Percentiles rank a stretch among this genome's conserved stretches.
Evolutionary conservation across 306 rosid species (phyloP).

Genomic region (Vigna hirtella): DNA sequence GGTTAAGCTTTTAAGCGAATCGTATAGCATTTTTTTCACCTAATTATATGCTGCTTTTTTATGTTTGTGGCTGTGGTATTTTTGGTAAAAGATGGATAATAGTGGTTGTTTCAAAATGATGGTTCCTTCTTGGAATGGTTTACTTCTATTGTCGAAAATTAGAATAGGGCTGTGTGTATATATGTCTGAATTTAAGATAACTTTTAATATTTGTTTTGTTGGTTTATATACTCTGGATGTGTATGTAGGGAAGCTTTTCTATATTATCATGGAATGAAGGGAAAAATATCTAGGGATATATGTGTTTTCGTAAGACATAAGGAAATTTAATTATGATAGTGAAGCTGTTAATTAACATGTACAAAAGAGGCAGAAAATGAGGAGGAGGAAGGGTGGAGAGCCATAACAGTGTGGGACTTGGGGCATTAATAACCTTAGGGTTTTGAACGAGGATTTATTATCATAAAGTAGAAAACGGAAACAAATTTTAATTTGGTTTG

Average conservation of each 20-base stretch:
- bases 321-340: slow-evolving; percentile 11
- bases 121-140: slow-evolving; percentile 8
- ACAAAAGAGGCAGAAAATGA: slow-evolving; percentile 2
- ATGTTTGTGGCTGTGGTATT: background rate
- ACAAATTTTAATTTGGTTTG: slow-evolving; percentile 15
- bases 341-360: slow-evolving; percentile 1
- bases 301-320: background rate
- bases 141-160: slow-evolving; percentile 10
- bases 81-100: background rate
- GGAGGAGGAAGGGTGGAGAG: background rate
- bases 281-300: slow-evolving; percentile 9
- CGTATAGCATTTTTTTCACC: background rate
- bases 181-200: background rate
- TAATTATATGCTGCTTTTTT: background rate
- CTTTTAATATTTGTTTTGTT: background rate
- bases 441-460: slow-evolving; percentile 8
- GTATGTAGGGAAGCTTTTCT: background rate
- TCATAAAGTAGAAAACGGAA: slow-evolving; percentile 18
- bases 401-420: background rate
- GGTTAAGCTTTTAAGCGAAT: background rate
- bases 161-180: background rate
- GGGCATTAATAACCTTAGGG: background rate
- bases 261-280: background rate
- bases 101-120: background rate
- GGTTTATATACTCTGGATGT: background rate